A percentile compares a stretch with the other conserved stretches of the same genome.
Conservation (phyloP, 306 rosid genomes). For the Lupinus albus region DNA sequence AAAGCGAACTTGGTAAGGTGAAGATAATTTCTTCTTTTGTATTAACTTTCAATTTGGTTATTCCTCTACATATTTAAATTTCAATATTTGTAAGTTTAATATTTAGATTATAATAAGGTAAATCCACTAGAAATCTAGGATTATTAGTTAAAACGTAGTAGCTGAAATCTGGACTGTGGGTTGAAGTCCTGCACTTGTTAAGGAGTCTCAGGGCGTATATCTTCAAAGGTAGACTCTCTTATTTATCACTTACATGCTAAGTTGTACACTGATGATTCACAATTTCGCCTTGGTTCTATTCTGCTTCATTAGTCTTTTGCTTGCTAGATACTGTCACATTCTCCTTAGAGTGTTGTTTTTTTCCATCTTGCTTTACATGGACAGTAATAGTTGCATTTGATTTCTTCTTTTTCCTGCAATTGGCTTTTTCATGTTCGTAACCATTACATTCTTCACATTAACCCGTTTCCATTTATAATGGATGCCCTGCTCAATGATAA, state of each 20-base stretch:
- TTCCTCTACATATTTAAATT: not conserved
- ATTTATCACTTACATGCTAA: slow-evolving; percentile 24
- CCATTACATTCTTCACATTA: too few relatives aligned
- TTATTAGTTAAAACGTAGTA: slow-evolving; percentile 12
- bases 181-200: slow-evolving; percentile 6
- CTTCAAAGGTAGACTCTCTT: not conserved
- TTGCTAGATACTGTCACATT: too few relatives aligned
- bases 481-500: too few relatives aligned
- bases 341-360: too few relatives aligned
- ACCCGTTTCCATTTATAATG: too few relatives aligned
- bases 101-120: slow-evolving; percentile 26
- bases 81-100: not conserved
- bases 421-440: too few relatives aligned
- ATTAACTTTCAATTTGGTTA: slow-evolving; percentile 22
- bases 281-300: too few relatives aligned
- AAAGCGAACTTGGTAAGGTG: slow-evolving; percentile 76
- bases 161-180: slow-evolving; percentile 1
- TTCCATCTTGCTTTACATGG: too few relatives aligned
- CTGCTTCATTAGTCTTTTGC: too few relatives aligned
- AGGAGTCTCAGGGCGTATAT: not conserved
- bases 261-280: not conserved
- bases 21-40: slow-evolving; percentile 42
- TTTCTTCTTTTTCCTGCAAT: too few relatives aligned
- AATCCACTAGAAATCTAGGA: not conserved
- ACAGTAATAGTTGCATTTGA: too few relatives aligned